Conservation (phyloP, 495 filamentous ascomycete genomes). For the Hypoxylon crocopeplum region DNA sequence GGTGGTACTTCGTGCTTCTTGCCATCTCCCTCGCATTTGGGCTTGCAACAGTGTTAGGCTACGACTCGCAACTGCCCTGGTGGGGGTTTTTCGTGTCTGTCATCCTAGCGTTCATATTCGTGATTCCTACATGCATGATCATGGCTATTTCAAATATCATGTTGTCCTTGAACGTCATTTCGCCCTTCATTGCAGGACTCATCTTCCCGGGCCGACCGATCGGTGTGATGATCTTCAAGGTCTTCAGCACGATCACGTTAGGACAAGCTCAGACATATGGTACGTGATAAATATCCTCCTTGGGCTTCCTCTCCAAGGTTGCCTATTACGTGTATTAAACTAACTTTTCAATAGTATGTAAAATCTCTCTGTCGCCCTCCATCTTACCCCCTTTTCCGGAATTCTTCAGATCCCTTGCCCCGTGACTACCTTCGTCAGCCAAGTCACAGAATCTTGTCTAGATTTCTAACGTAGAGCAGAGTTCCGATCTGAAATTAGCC, state of each 20-base stretch:
- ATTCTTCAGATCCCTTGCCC: background rate
- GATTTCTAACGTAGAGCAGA: slow-evolving; percentile 33
- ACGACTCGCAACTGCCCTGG: slow-evolving; percentile 53
- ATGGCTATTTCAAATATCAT: slow-evolving; percentile 61
- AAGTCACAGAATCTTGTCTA: background rate
- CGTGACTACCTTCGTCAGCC: background rate
- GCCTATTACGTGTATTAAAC: background rate
- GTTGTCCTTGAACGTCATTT: slow-evolving; percentile 64
- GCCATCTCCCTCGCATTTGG: slow-evolving; percentile 59
- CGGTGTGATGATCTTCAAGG: slow-evolving; percentile 72
- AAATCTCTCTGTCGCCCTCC: background rate
- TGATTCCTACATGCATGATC: slow-evolving; percentile 61
- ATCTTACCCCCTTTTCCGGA: background rate
- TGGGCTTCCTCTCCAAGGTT: too few species aligned
- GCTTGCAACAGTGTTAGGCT: slow-evolving; percentile 60
- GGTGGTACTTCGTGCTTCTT: slow-evolving; percentile 65
- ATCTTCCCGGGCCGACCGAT: slow-evolving; percentile 67
- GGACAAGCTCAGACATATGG: slow-evolving; percentile 60
- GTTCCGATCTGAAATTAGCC: slow-evolving; percentile 60
- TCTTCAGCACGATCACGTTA: slow-evolving; percentile 65
- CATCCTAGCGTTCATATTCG: slow-evolving; percentile 57
- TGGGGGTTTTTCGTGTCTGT: slow-evolving; percentile 60
- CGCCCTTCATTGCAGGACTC: slow-evolving; percentile 70
- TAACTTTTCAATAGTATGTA: slow-evolving; percentile 25
- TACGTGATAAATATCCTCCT: too few species aligned